Evolutionary conservation across 192 early-diverging fungal species (phyloP), one percentile per base, ranked within the genome.

Genomic region (Gamsiella multidivaricata): DNA sequence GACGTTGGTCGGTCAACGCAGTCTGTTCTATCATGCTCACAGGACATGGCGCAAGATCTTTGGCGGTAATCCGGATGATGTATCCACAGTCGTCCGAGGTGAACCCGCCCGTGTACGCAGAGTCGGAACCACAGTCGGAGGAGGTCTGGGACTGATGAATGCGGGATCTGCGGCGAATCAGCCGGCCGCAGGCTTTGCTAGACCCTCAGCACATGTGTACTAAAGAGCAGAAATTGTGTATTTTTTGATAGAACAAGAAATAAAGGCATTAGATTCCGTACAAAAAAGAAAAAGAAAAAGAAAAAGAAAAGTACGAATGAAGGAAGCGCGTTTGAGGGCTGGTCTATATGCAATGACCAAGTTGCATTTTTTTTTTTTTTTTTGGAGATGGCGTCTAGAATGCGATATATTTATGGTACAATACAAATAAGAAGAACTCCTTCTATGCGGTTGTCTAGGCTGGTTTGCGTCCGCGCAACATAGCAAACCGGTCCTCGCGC

Each of bases 1-100:
- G 52, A 78, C 73, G 2, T 36, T 78, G 29, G 65, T 32, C 2
- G 37, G 45, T 26, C 73, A 78, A 51, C 50, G 73, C 34, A 78
- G 59, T 34, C 26, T 78, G 29, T 9, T 49, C 0, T 68, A 59
- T 17, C 73, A 78, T 37, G 11, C 69, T 8, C 41, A 43, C 2
- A 33, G 36, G n/a, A 54, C 65, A 1, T 78, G 57, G 51, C 47
- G 33, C n/a, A 46, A 53, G 5, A 10, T 69, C 17, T 69, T 78
- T 63, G 73, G 73, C 5, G 58, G 46, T 3, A n/a, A 56, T 14
- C 5, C 29, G 8, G 33, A 54, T 20, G 65, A 62, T 14, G 20
- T 26, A 4, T 43, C 59, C 2, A 31, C 45, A 4, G 18, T 43
- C 3, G 25, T 57, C 10, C 39, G 74, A 43, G 74, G 74, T 3